A percentile compares a stretch with the other conserved stretches of the same genome.
Conservation (phyloP, 768 basidiomycete genomes). For the Leccinum longicurvipes region DNA sequence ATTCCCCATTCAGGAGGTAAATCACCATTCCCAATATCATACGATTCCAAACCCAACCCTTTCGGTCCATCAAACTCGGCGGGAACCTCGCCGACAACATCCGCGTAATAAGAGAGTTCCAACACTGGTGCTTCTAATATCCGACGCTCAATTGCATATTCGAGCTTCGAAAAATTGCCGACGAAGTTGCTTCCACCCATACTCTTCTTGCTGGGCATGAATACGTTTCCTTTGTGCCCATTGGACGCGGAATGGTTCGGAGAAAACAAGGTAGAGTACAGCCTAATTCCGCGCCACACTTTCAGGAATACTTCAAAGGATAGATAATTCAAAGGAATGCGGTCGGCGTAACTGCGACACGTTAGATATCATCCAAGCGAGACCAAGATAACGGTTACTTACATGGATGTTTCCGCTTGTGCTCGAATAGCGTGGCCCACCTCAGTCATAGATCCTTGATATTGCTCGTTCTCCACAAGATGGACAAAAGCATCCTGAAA, state of each 20-base stretch:
- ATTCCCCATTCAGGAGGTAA: conserved; percentile 91
- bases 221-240: conserved; percentile 1
- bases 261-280: conserved; percentile 38
- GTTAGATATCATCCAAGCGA: conserved; percentile 7
- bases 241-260: conserved; percentile 3
- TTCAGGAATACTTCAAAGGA: conserved; percentile 42
- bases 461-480: conserved; percentile 74
- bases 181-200: conserved; percentile 56
- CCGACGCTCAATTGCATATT: conserved; percentile 87
- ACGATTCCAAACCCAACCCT: conserved; percentile 39
- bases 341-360: conserved; percentile 22
- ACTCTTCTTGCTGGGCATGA: conserved; percentile 23
- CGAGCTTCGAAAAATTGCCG: conserved; percentile 52
- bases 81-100: conserved; percentile 78
- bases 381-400: background rate
- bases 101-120: conserved; percentile 84
- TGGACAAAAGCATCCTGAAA: conserved; percentile 65
- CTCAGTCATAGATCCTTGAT: conserved; percentile 59
- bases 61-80: conserved; percentile 26
- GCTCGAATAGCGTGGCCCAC: conserved; percentile 63
- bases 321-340: conserved; percentile 32
- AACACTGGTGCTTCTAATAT: conserved; percentile 74
- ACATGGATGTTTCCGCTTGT: conserved; percentile 47
- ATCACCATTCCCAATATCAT: conserved; percentile 85
- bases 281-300: conserved; percentile 53